Base-by-base conservation (phyloP, 495 filamentous ascomycete species). In the Aspergillus mulundensis region DNA sequence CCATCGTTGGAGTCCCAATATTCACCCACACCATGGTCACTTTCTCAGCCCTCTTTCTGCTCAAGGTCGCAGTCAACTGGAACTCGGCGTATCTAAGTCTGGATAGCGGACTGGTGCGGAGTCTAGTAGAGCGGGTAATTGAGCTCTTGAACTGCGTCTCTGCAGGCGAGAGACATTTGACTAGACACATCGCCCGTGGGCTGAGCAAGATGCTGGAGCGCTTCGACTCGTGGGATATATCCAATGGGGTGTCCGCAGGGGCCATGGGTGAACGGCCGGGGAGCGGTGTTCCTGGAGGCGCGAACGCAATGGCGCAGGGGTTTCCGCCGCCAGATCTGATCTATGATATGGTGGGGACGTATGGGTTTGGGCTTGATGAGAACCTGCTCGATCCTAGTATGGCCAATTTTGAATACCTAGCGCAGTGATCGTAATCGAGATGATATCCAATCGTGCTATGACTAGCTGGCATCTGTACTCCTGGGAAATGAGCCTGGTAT, bases 21-120 rank as follows among this genome's bases (percentile, higher is more conserved):
- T 78, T 80, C 58, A 81, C 80, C 2, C 78, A 84, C 53, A 83
- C 82, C n/a, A 84, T 84, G 82, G 80, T 84, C 40, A 77, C 81
- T 11, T 85, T 80, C 58, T 79, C 78, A 14, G 81, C 82, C 0
- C 75, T 79, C 3, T 82, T 82, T 59, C 70, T 82, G 11, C 71
- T 83, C 43, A 83, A 83, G 57, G 77, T 82, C 20, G 79, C 79
- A 14, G 75, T 77, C 15, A 79, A 77, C 46, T 81, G 78, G 78
- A 78, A 78, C 56, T 79, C 71, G 43, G 75, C 69, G 47, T 81
- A 75, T 48, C 65, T 79, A 18, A 66, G 70, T 60, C 67, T 76
- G 50, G 67, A 72, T 44, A 63, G 72, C 16, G 60, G 74, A 15
- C 67, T 79, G 54, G 76, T 79, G 24, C 79, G 78, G 39, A 62